Conservation (phyloP, 1,284 basidiomycete genomes). For the Pulveroboletus sp. region DNA sequence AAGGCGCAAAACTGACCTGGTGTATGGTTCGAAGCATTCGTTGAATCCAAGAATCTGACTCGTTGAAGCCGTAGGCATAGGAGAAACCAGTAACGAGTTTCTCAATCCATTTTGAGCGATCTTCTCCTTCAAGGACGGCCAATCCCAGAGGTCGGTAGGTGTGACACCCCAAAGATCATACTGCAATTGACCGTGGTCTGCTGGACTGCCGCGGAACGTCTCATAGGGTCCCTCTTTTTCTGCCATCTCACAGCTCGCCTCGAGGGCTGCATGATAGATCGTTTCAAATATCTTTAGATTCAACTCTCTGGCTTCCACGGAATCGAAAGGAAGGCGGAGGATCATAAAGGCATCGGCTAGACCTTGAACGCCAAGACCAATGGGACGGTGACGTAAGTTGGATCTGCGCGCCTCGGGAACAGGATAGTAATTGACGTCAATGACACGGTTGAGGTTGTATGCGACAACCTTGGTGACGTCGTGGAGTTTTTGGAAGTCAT, state of each 20-base stretch:
- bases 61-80: conserved; percentile 99
- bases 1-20: conserved; percentile 51
- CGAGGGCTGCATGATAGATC: conserved; percentile 95
- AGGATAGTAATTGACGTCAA: conserved; percentile 94
- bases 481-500: conserved; percentile 95
- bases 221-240: conserved; percentile 83
- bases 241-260: conserved; percentile 91
- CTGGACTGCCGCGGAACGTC: conserved; percentile 90
- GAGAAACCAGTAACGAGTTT: conserved; percentile 93
- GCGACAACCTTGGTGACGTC: conserved; percentile 91
- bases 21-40: conserved; percentile 98
- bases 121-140: conserved; percentile 85
- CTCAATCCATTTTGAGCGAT: conserved; percentile 85
- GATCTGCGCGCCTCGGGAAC: conserved; percentile 87
- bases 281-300: conserved; percentile 99
- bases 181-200: conserved; percentile 86
- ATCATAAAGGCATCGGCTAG: conserved; percentile 99
- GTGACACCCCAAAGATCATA: conserved; percentile 95
- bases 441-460: conserved; percentile 92
- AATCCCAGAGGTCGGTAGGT: conserved; percentile 95
- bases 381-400: conserved; percentile 97
- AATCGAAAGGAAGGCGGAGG: conserved; percentile 94
- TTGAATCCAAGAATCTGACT: conserved; percentile 99
- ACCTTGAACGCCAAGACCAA: conserved; percentile 97
- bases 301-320: conserved; percentile 80